Base-by-base conservation (phyloP, 2,329 filamentous ascomycete genomes). In the Aspergillus niger region DNA sequence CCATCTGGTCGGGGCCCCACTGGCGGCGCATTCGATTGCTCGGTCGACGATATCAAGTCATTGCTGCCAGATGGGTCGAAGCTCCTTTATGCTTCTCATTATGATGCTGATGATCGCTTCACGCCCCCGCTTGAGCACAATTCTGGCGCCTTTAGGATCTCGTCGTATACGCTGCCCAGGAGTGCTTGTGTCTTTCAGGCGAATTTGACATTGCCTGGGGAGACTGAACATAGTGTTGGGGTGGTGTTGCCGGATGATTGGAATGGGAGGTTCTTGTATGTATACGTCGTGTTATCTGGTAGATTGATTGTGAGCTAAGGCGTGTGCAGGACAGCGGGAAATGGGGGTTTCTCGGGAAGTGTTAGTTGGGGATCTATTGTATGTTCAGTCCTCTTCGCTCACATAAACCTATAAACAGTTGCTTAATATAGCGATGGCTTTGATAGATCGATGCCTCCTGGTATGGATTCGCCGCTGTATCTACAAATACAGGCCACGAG, bases 401-500 rank as follows among this genome's bases (percentile, higher is more conserved):
- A 48, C 24, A 24, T 13, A 7, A 3, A 1, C 4, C 6, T 5
- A 48, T 8, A 2, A 13, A 26, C 2, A 49, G 47, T 11, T 8
- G 17, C 47, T 49, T 5, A 32, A 49, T 32, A 28, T 1, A n/a
- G 13, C 1, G 28, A 15, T 50, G 6, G 1, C 11, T 2, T n/a
- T 11, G 24, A 30, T 32, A 50, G 26, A 30, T 50, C 22, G 47
- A 50, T 13, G 47, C 26, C 26, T 28, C 47, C 17, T 50, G 47
- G 26, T 50, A 50, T 30, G 78, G 79, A 5, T 80, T 80, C 52
- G 79, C 79, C 4, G 68, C 71, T 17, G 76, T 81, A 63, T 79
- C 76, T 0, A 81, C 79, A 2, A 75, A 81, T 50, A 81, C 78
- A 22, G 80, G 80, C 1, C 80, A 81, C 65, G 80, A 77, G 59